Conservation (phyloP, 2,329 filamentous ascomycete genomes). For the Botryotinia globosa region DNA sequence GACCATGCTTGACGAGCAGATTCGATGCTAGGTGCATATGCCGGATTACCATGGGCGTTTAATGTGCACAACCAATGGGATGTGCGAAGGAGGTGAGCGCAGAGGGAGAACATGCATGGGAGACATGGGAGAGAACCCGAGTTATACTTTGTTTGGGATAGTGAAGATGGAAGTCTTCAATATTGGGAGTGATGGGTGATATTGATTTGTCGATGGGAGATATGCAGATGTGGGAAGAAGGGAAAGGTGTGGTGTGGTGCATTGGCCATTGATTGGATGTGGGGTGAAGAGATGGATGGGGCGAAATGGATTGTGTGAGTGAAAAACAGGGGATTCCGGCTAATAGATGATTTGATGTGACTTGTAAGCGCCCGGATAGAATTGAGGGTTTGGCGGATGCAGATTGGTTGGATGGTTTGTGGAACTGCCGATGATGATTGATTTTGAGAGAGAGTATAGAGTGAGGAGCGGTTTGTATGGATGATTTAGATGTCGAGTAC, state of each 20-base stretch:
- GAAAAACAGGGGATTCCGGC: slow-evolving; percentile 10
- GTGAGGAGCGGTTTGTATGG: background rate
- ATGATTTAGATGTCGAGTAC: background rate
- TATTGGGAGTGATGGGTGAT: background rate
- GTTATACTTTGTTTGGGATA: slow-evolving; percentile 3
- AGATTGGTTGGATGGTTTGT: background rate
- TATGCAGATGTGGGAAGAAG: slow-evolving; percentile 3
- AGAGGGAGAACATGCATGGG: background rate
- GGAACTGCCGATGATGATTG: background rate
- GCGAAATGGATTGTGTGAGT: background rate
- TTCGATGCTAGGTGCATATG: slow-evolving; percentile 1
- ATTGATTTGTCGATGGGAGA: background rate
- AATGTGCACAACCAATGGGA: background rate
- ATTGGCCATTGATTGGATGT: slow-evolving; percentile 11
- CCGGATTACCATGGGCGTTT: slow-evolving; percentile 1
- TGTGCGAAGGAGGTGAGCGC: background rate
- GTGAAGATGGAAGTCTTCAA: background rate
- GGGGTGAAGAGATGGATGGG: background rate
- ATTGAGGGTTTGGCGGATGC: background rate
- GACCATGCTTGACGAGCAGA: slow-evolving; percentile 5
- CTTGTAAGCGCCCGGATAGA: slow-evolving; percentile 11
- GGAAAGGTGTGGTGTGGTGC: background rate
- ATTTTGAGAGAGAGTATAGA: background rate
- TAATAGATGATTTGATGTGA: slow-evolving; percentile 4
- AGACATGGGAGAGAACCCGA: background rate